Conservation (phyloP, 2,329 filamentous ascomycete genomes). For the Blastomyces parvus region DNA sequence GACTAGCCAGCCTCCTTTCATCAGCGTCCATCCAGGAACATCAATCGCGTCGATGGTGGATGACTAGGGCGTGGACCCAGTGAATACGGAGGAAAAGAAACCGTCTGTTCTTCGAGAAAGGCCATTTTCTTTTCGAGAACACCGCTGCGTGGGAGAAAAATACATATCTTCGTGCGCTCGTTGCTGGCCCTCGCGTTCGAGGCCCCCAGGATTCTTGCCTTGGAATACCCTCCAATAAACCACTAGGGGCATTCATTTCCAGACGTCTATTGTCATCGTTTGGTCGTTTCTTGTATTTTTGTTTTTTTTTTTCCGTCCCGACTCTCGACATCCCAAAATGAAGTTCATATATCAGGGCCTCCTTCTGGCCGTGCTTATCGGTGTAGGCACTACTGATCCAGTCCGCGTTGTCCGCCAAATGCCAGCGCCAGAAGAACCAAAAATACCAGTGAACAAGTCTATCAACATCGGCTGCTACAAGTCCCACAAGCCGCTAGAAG, state of each 20-base stretch:
- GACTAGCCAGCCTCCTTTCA: no score
- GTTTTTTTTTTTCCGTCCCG: neutral
- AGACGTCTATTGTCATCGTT: neutral
- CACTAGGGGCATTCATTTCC: neutral
- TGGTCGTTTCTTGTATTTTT: neutral
- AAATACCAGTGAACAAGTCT: conserved; percentile 8
- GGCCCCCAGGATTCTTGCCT: neutral
- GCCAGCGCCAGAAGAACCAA: neutral
- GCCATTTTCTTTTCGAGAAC: no score
- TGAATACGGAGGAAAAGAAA: neutral
- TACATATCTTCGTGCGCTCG: neutral
- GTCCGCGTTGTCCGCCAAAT: conserved; percentile 9
- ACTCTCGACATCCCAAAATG: conserved; percentile 15
- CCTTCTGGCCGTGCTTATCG: conserved; percentile 22
- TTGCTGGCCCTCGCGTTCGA: conserved; percentile 3
- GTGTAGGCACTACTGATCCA: conserved; percentile 16
- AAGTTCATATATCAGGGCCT: conserved; percentile 24
- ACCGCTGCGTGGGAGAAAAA: neutral
- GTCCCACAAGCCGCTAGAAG: conserved; percentile 37
- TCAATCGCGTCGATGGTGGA: conserved; percentile 4
- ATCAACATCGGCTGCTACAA: conserved; percentile 44
- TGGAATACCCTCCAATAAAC: neutral
- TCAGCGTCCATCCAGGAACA: neutral
- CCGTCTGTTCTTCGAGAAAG: no score
- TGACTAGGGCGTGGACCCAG: neutral